Base-by-base conservation (phyloP, 306 rosid genomes). In the Dalbergia oliveri region DNA sequence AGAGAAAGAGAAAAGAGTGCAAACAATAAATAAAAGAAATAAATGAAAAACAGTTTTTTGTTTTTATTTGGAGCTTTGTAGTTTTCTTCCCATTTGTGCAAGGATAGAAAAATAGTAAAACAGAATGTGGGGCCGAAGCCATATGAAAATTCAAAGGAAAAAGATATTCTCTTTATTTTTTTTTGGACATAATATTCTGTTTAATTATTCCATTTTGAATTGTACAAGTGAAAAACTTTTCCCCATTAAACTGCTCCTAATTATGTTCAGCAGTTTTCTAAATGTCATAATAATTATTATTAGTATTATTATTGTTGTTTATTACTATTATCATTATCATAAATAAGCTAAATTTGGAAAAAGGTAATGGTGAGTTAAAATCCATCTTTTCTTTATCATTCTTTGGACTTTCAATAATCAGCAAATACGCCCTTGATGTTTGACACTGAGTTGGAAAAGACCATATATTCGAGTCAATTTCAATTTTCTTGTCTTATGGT, bases 21-120 rank as follows among this genome's bases (percentile, higher is more conserved):
- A 33, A 9, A 18, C 9, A 44, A 77, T 56, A 57, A 62, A 16
- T 18, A 72, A 74, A 84, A 74, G 56, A 69, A n/a, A 11, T 37
- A 33, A 33, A 74, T 8, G n/a, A 34, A 69, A 44, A 54, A 45
- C 75, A 69, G 84, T 87, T 90, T 83, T 51, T 66, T 65, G n/a
- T 56, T 51, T 72, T 16, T 33, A 50, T 59, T 64, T 16, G 6
- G 37, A 5, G 18, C 31, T 31, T 13, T 77, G 13, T 50, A 49
- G 6, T 10, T 37, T n/a, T 53, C 70, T 69, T 62, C 34, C 50
- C 60, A 10, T 70, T 71, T 76, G 54, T 5, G 50, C 18, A 60
- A 11, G 39, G 34, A 72, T 54, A 66, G 54, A 69, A 47, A 57
- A 53, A 70, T 23, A 56, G 60, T 61, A 49, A 64, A 53, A 69